Conservation (phyloP, 108 stramenopile genomes). For the Pseudonitzschia multiseries region DNA sequence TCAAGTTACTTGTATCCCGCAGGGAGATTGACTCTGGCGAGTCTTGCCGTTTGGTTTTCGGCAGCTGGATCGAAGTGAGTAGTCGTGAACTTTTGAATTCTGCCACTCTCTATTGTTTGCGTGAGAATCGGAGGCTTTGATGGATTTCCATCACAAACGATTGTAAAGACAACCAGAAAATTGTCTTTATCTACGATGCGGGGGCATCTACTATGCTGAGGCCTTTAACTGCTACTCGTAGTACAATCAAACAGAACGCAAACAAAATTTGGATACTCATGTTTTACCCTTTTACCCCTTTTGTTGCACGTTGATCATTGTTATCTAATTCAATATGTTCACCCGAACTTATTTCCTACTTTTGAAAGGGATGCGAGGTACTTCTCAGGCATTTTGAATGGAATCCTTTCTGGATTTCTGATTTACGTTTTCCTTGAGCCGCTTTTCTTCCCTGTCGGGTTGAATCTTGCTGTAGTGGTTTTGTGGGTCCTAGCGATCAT, state of each 20-base stretch:
- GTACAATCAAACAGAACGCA: too few relatives aligned
- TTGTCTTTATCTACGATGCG: too few relatives aligned
- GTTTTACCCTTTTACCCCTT: too few relatives aligned
- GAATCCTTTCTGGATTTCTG: slow-evolving; percentile 37
- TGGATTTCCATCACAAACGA: background rate
- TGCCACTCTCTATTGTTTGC: background rate
- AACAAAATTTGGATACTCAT: too few relatives aligned
- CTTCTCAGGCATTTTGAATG: slow-evolving; percentile 53
- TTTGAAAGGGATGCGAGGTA: slow-evolving; percentile 43
- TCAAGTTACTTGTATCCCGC: slow-evolving; percentile 26
- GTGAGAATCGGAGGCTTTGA: background rate
- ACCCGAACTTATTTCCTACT: too few relatives aligned
- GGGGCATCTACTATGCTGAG: too few relatives aligned
- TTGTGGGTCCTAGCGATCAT: slow-evolving; percentile 46
- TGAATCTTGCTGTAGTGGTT: slow-evolving; percentile 61
- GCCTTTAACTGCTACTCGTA: too few relatives aligned
- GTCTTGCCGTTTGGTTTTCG: slow-evolving; percentile 32
- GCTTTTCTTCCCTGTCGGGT: slow-evolving; percentile 45
- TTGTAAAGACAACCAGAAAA: too few relatives aligned
- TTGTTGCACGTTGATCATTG: background rate
- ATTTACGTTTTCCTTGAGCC: slow-evolving; percentile 54
- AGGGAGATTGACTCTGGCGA: slow-evolving; percentile 20
- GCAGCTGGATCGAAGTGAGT: slow-evolving; percentile 22
- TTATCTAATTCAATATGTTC: background rate
- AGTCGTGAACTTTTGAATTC: background rate